phyloP scores from a whole-genome alignment of 2,329 filamentous ascomycete genomes.

The Apiospora hydei region DNA sequence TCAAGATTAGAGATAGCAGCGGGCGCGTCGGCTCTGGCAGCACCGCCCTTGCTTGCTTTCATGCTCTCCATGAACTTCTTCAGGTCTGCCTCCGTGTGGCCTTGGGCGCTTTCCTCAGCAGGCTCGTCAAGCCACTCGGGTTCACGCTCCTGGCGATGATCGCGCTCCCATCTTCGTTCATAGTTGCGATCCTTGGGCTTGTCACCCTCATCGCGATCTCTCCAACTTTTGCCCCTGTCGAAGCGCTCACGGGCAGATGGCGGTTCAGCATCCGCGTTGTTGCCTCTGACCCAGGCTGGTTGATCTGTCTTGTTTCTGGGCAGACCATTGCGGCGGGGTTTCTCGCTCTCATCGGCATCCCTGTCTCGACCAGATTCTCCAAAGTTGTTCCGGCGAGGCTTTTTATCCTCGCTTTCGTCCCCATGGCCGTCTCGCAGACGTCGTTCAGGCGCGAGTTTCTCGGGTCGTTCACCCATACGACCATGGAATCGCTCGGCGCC shows the following conservation, averaged over 20 bases:
- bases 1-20: slow-evolving; percentile 41
- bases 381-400: slow-evolving; percentile 53
- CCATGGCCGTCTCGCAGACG: slow-evolving; percentile 50
- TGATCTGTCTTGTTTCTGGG: slow-evolving; percentile 72
- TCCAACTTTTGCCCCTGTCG: slow-evolving; percentile 67
- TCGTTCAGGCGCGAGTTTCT: slow-evolving; percentile 48
- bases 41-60: slow-evolving; percentile 68
- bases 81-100: slow-evolving; percentile 88
- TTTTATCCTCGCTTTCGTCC: slow-evolving; percentile 60
- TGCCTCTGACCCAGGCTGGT: slow-evolving; percentile 74
- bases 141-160: slow-evolving; percentile 71
- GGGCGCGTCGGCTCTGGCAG: slow-evolving; percentile 47
- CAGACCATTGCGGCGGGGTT: slow-evolving; percentile 68
- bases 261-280: slow-evolving; percentile 47
- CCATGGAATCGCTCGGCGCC: slow-evolving; percentile 75
- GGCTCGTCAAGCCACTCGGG: slow-evolving; percentile 90
- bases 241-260: slow-evolving; percentile 60
- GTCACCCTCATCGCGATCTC: slow-evolving; percentile 54
- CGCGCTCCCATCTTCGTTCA: slow-evolving; percentile 62
- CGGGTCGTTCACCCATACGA: slow-evolving; percentile 63
- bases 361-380: slow-evolving; percentile 57
- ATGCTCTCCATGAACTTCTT: slow-evolving; percentile 93
- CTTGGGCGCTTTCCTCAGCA: slow-evolving; percentile 71
- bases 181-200: slow-evolving; percentile 44
- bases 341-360: slow-evolving; percentile 60